These are phyloP conservation scores for Parietaria judaica DNA, from an alignment of 306 rosid species.

Conservation along the genomic window DNA sequence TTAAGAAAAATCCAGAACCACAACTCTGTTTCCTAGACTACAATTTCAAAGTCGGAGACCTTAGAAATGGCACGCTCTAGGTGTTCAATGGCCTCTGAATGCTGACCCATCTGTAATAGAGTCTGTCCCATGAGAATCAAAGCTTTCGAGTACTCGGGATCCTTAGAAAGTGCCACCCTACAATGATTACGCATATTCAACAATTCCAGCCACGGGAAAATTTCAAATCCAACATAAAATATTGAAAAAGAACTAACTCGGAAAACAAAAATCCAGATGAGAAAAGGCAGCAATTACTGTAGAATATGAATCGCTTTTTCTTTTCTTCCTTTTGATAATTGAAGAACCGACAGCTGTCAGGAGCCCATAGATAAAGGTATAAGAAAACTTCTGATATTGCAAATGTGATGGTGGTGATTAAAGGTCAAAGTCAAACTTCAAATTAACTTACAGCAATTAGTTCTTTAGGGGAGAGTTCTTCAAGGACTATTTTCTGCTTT, in stretches of 20 bases:
- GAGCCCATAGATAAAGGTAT: slow-evolving; percentile 21
- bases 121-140: slow-evolving; percentile 74
- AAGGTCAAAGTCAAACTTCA: slow-evolving; percentile 12
- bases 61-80: slow-evolving; percentile 67
- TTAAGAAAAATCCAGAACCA: too few species aligned
- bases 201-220: slow-evolving; percentile 21
- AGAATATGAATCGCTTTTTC: slow-evolving; percentile 68
- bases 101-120: slow-evolving; percentile 50
- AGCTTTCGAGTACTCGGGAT: slow-evolving; percentile 64
- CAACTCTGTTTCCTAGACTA: not conserved
- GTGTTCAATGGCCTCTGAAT: slow-evolving; percentile 50
- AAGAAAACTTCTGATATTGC: slow-evolving; percentile 4
- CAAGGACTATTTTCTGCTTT: slow-evolving; percentile 36
- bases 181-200: slow-evolving; percentile 12
- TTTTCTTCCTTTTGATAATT: slow-evolving; percentile 38
- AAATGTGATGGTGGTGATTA: slow-evolving; percentile 3
- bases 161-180: slow-evolving; percentile 81
- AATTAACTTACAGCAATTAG: slow-evolving; percentile 55
- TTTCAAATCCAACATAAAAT: slow-evolving; percentile 3
- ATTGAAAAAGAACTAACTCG: not conserved
- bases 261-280: not conserved
- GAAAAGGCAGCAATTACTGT: slow-evolving; percentile 38
- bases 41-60: slow-evolving; percentile 28
- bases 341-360: slow-evolving; percentile 67
- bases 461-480: slow-evolving; percentile 57